Base-by-base conservation (phyloP, 1,139 yeast genomes). In the Pichia sp. region DNA sequence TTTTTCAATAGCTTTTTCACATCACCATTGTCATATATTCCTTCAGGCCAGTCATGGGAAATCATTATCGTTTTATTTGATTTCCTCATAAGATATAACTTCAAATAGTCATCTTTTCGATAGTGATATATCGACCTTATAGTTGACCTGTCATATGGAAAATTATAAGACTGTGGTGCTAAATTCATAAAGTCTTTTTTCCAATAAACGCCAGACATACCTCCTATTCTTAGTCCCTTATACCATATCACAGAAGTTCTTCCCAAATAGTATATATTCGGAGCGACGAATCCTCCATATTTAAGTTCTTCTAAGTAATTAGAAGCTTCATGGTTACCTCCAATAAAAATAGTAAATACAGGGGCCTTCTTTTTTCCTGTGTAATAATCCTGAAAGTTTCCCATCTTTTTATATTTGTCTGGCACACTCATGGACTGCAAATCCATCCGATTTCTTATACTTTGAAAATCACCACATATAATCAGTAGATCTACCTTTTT, bases 41-140 rank as follows among this genome's bases (percentile, higher is more conserved):
- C 89, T 49, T 78, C 82, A 0, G 99, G 99, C 99, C 99, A 93
- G 71, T 93, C 99, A 68, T 93, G 99, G 48, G 88, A 80, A 55
- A 92, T 59, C 64, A 86, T 72, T 1, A 88, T 67, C 64, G 64
- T 57, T 11, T 58, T 51, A 38, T 61, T 59, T 15, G 61, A 59
- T 34, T 57, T 63, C 66, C 65, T 67, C 57, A 66, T 73, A 53
- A 78, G 64, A 55, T 73, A 66, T 59, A 89, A 70, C 60, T 87
- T 86, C 44, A 82, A 63, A 54, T 79, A 80, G 56, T 85, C 92
- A 56, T 74, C 73, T 45, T 84, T 81, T 57, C 95, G 77, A 8
- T 85, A 79, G 71, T 93, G 99, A 68, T 93, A 93, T 1, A 80
- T 80, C 44, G 86, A 81, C 59, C 85, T 72, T 52, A 82, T 67